Evolutionary conservation across 176 grass and related monocot genomes (phyloP), one percentile per base, ranked within the genome.

Genomic region (Microstegium vimineum): DNA sequence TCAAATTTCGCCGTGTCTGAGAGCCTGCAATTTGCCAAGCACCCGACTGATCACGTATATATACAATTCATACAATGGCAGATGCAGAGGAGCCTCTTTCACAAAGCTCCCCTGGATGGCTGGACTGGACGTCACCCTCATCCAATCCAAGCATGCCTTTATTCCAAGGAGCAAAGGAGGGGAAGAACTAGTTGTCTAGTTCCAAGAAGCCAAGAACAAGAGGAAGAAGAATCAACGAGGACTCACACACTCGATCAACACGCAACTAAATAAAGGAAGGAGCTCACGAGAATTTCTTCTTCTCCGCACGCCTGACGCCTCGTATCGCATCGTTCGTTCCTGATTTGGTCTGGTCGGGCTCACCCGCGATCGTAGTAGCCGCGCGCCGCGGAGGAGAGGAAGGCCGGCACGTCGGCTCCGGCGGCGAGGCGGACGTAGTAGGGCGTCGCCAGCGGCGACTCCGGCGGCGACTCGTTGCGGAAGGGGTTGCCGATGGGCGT

Each of bases 371-470:
- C 78, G 78, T 70, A 80, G 76, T 22, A 81, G 38, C 87, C 35
- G 76, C 51, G 76, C 62, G 23, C 72, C 62, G 69, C 12, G 36
- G 61, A n/a, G 36, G 81, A 78, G 28, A 82, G 67, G 74, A 73
- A 79, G 74, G 38, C 59, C 14, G 57, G 69, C 37, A 9, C 43
- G 72, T 83, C 85, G 6, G 28, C 73, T 25, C 80, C 74, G 45
- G 45, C 46, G 45, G 88, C 28, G 18, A 93, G 84, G 28, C 77
- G 85, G 45, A 86, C 70, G 62, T 88, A 87, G 83, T 73, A 70
- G 10, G 60, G 30, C 5, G 80, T 30, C 0, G 78, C 42, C 4
- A 31, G 49, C 0, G 75, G 86, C 1, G 90, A 83, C 65, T 80
- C 66, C 31, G 82, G 74, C 77, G 75, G 70, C 36, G 91, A 93